Base-by-base conservation (phyloP, 2,329 filamentous ascomycete genomes). In the Raffaelea albimanens region DNA sequence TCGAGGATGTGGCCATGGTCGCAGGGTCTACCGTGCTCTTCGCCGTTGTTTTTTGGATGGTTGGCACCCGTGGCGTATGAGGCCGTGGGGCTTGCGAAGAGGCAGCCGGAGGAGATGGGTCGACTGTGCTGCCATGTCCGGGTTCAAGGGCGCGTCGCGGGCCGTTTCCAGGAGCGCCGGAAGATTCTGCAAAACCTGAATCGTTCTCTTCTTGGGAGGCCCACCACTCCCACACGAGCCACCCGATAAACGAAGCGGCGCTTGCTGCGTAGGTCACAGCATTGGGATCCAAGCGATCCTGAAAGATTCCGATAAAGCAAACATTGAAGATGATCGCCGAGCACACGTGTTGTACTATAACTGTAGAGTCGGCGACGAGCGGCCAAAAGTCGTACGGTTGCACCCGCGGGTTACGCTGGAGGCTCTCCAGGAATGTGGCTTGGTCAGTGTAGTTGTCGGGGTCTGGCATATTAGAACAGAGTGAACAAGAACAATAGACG, bases 401-500 rank as follows among this genome's bases (percentile, higher is more conserved):
- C 45, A 97, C 77, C 38, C 90, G 83, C 4, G 91, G 91, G 63
- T 98, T 98, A 43, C 90, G 81, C 65, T 98, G 91, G 18, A 98
- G 79, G 58, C 95, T 89, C 61, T 96, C 91, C 55, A 98, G 82
- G 59, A 98, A 98, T 2, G 93, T 97, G 51, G 87, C 87, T 61
- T 93, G 89, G 62, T 98, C 93, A 38, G 93, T 97, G 63, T 97
- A 97, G 65, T 98, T 98, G 65, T 98, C 93, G n/a, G 93, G 90
- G 61, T 94, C 87, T 90, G 56, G 31, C 39, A 11, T 16, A 11
- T 40, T 8, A 45, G 50, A n/a, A 43, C 10, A 44, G 36, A 16
- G 19, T 18, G 10, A 21, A 36, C 43, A 19, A 18, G 16, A 39
- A 21, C 29, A 33, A n/a, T 21, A 41, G 25, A 23, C 20, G 10